A percentile compares a stretch with the other conserved stretches of the same genome.
phyloP scores from a whole-genome alignment of 2,329 filamentous ascomycete genomes.

The Paecilomyces variotii region DNA sequence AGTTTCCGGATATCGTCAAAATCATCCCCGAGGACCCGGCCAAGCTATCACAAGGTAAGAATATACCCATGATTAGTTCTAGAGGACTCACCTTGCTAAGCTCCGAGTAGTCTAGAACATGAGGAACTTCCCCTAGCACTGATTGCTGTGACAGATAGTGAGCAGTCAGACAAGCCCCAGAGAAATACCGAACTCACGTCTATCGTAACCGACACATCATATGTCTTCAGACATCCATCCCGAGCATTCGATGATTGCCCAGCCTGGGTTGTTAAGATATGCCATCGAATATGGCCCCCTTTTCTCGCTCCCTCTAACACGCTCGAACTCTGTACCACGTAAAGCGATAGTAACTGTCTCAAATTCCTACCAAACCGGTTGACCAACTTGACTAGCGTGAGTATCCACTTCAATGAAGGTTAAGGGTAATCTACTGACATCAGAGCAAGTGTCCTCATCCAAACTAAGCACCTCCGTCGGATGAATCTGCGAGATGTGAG shows the following conservation, averaged over 20 bases:
- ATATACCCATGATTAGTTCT: background rate
- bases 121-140: too few relatives aligned
- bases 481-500: constrained; percentile 8
- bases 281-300: constrained; percentile 8
- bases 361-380: constrained; percentile 5
- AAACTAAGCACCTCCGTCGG: constrained; percentile 3
- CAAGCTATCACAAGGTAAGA: constrained; percentile 6
- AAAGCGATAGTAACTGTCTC: constrained; percentile 4
- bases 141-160: too few relatives aligned
- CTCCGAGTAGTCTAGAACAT: too few relatives aligned
- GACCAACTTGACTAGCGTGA: constrained; percentile 7
- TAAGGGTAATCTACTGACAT: constrained; percentile 6
- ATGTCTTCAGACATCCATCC: constrained; percentile 5
- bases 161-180: too few relatives aligned
- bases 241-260: constrained; percentile 5
- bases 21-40: constrained; percentile 5
- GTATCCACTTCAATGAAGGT: constrained; percentile 3
- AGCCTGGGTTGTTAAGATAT: constrained; percentile 5
- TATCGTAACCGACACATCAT: constrained; percentile 5
- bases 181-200: constrained; percentile 2
- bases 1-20: constrained; percentile 8
- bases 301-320: constrained; percentile 5
- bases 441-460: constrained; percentile 5
- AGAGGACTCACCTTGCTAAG: too few relatives aligned
- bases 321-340: constrained; percentile 2